Evolutionary conservation across 306 rosid genomes (phyloP), one percentile per base, ranked within the genome.

Genomic region (Quercus agrifolia): DNA sequence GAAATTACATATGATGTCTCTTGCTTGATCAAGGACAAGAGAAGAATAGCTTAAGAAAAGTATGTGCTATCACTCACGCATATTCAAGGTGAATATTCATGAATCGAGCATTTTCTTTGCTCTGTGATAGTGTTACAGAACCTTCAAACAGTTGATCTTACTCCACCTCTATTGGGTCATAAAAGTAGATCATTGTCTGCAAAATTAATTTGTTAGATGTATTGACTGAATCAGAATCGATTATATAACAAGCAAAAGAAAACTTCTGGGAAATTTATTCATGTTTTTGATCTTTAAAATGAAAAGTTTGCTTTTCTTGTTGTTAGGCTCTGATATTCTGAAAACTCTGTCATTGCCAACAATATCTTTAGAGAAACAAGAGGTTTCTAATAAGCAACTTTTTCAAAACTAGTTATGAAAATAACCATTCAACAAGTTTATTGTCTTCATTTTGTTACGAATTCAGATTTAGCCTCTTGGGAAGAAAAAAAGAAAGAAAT

Each of bases 91-190:
- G 99, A 76, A 95, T 91, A 80, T 95, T 95, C 99, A 95, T 93
- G 85, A 93, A 95, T 63, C 99, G 90, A n/a, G 87, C 87, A 58
- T 95, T 93, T 86, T 95, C 99, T 89, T 82, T 91, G 92, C 99
- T 95, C 82, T 95, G 99, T 35, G 99, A 84, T 83, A 95, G 84
- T 23, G 89, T 85, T 74, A 89, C 93, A 27, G 87, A 91, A 57
- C 99, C 99, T 88, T 95, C 99, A 77, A 95, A 90, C 14, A 88
- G 46, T 87, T 95, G 99, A 83, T 95, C 99, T 90, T 95, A 98
- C 85, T 90, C 99, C 81, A 95, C 87, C 68, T 93, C 99, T 23
- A 95, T 76, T 64, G 99, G 99, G 33, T 95, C 99, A 81, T 93
- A 95, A 18, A 95, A 93, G 85, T 95, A 95, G 49, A 93, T 82